Percentiles rank a stretch among this genome's conserved stretches.
phyloP scores from a whole-genome alignment of 768 basidiomycete genomes.

The Daedalea quercina region DNA sequence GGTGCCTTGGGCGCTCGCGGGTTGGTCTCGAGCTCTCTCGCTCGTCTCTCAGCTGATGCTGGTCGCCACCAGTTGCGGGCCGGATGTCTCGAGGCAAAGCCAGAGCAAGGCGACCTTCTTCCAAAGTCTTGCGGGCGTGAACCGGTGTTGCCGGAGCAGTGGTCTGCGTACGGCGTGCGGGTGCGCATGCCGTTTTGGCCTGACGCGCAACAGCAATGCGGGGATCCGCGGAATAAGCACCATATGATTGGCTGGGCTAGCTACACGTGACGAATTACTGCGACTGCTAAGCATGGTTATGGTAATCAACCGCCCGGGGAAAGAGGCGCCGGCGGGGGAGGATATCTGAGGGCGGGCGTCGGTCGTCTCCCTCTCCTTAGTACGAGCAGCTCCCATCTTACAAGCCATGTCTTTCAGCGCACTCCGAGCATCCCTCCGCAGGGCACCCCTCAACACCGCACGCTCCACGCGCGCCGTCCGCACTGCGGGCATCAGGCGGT shows the following conservation, averaged over 20 bases:
- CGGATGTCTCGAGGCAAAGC: too few species aligned
- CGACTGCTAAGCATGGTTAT: background rate
- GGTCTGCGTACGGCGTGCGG: too few species aligned
- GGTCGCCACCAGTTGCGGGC: too few species aligned
- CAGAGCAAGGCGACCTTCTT: too few species aligned
- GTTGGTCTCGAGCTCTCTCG: too few species aligned
- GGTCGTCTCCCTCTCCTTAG: background rate
- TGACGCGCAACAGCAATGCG: background rate
- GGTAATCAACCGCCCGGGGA: background rate
- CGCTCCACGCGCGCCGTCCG: conserved; percentile 24
- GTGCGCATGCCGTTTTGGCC: too few species aligned
- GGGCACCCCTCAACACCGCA: conserved; percentile 24
- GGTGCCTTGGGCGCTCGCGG: too few species aligned
- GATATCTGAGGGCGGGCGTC: background rate
- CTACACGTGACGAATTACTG: background rate
- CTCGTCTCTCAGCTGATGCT: too few species aligned
- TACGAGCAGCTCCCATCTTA: background rate
- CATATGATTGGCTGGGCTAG: background rate
- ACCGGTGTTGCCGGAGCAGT: too few species aligned
- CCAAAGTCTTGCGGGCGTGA: too few species aligned
- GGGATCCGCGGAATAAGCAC: background rate
- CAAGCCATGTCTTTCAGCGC: conserved; percentile 51
- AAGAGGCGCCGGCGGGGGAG: background rate
- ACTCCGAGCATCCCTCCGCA: conserved; percentile 46
- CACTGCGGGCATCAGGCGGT: conserved; percentile 44